Conservation (phyloP, 2,329 filamentous ascomycete genomes). For the Aspergillus clavatus region DNA sequence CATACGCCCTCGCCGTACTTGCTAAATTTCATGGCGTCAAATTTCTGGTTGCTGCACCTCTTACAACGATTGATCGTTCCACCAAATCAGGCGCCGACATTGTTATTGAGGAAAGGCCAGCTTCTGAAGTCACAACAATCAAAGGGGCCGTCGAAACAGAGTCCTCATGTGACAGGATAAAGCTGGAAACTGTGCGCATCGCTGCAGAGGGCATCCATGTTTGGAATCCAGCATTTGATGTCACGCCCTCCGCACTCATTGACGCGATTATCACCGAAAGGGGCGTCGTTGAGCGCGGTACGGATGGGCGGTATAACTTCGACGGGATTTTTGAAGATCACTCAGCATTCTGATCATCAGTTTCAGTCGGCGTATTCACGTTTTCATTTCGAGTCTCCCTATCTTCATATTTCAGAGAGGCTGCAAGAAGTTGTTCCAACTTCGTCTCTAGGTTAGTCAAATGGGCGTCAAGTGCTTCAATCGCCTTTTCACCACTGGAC, state of each 20-base stretch:
- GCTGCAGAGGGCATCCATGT: conserved; percentile 73
- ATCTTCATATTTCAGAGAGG: not conserved
- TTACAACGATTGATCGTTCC: conserved; percentile 84
- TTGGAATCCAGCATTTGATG: conserved; percentile 97
- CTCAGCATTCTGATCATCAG: not conserved
- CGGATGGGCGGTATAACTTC: conserved; percentile 64
- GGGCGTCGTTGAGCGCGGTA: conserved; percentile 74
- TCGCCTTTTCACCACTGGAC: too few relatives aligned
- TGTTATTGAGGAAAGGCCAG: conserved; percentile 80
- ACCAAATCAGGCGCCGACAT: conserved; percentile 76
- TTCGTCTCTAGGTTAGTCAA: not conserved
- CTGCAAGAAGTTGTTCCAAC: not conserved
- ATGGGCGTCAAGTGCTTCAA: not conserved
- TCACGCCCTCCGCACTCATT: conserved; percentile 82
- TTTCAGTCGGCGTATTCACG: not conserved
- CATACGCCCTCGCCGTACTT: conserved; percentile 86
- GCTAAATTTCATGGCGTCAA: conserved; percentile 84
- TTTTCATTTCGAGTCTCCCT: not conserved
- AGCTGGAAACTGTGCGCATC: conserved; percentile 66
- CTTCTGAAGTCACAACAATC: conserved; percentile 77
- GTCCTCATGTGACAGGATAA: conserved; percentile 42
- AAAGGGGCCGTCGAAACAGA: conserved; percentile 68
- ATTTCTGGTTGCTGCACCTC: conserved; percentile 90
- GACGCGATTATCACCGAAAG: conserved; percentile 93
- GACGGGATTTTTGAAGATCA: conserved; percentile 27